A percentile compares a stretch with the other conserved stretches of the same genome.
phyloP scores from a whole-genome alignment of 2,329 filamentous ascomycete genomes.

The Trichoderma guizhouense region DNA sequence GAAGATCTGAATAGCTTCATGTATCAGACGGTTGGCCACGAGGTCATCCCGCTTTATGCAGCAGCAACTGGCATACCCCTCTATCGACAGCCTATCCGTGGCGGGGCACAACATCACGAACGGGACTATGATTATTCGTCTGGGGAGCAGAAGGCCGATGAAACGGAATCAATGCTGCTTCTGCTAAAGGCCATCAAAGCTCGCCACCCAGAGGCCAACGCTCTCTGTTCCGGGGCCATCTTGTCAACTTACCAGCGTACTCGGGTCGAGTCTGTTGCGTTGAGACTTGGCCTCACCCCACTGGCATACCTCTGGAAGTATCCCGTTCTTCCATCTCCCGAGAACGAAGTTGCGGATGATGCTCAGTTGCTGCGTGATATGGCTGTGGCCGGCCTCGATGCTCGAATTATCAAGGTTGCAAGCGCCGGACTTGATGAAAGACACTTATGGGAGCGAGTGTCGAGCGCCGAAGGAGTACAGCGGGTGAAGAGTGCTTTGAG shows the following conservation, averaged over 20 bases:
- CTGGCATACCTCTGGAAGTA: constrained; percentile 93
- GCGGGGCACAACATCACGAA: constrained; percentile 65
- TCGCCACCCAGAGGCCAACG: constrained; percentile 76
- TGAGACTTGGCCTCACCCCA: constrained; percentile 77
- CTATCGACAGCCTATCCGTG: constrained; percentile 74
- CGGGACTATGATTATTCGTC: constrained; percentile 60
- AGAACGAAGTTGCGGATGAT: constrained; percentile 36
- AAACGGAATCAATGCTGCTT: constrained; percentile 82
- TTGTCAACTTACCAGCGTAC: constrained; percentile 94
- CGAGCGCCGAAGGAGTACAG: constrained; percentile 48
- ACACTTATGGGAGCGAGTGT: constrained; percentile 79
- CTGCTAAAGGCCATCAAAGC: constrained; percentile 66
- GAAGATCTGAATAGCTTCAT: constrained; percentile 90
- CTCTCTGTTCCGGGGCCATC: constrained; percentile 86
- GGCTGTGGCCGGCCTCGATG: constrained; percentile 71
- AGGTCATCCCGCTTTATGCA: constrained; percentile 80
- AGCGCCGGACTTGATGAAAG: constrained; percentile 80
- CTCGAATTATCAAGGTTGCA: constrained; percentile 92
- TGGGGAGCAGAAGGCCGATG: constrained; percentile 52
- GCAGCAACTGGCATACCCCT: constrained; percentile 76
- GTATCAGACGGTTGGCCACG: constrained; percentile 97
- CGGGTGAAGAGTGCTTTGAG: constrained; percentile 53
- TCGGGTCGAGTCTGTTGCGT: constrained; percentile 85
- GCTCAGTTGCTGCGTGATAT: constrained; percentile 75
- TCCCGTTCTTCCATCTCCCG: constrained; percentile 61